Percentiles rank a stretch among this genome's conserved stretches.
phyloP scores from a whole-genome alignment of 2,329 filamentous ascomycete genomes.

The Colletotrichum plurivorum region DNA sequence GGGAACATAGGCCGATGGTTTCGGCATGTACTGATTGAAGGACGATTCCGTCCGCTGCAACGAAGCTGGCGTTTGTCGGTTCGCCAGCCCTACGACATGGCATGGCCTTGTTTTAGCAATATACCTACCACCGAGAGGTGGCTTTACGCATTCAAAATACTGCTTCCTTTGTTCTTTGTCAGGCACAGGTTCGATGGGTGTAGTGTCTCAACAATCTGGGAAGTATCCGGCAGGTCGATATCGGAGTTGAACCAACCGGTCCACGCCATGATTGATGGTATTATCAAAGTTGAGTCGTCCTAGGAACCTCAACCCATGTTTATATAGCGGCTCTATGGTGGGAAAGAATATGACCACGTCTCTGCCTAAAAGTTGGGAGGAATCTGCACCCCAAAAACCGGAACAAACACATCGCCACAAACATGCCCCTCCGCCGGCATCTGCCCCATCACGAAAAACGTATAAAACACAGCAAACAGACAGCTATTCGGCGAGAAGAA shows the following conservation, averaged over 20 bases:
- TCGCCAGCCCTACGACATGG: background rate
- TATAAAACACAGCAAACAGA: constrained; percentile 13
- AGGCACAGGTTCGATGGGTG: background rate
- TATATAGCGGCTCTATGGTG: no score
- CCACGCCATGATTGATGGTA: no score
- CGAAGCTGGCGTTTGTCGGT: constrained; percentile 27
- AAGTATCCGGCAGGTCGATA: no score
- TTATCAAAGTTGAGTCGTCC: no score
- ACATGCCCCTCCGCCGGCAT: constrained; percentile 17
- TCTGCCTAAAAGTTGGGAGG: background rate
- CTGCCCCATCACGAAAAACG: constrained; percentile 12
- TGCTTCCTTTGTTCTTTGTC: background rate
- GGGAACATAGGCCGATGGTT: constrained; percentile 7
- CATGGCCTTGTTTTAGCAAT: constrained; percentile 15
- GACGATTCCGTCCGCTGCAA: constrained; percentile 3
- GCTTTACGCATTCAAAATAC: background rate
- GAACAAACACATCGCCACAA: constrained; percentile 11
- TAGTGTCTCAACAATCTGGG: background rate
- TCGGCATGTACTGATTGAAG: background rate
- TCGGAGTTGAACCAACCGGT: no score
- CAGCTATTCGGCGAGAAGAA: constrained; percentile 10
- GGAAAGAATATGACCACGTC: no score
- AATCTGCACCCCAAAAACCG: constrained; percentile 16
- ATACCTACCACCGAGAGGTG: constrained; percentile 21
- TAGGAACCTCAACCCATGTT: no score